Percentiles rank a stretch among this genome's conserved stretches.
These are phyloP conservation scores for Daldinia childiae DNA, from an alignment of 495 filamentous ascomycete species.

Conservation along the genomic window DNA sequence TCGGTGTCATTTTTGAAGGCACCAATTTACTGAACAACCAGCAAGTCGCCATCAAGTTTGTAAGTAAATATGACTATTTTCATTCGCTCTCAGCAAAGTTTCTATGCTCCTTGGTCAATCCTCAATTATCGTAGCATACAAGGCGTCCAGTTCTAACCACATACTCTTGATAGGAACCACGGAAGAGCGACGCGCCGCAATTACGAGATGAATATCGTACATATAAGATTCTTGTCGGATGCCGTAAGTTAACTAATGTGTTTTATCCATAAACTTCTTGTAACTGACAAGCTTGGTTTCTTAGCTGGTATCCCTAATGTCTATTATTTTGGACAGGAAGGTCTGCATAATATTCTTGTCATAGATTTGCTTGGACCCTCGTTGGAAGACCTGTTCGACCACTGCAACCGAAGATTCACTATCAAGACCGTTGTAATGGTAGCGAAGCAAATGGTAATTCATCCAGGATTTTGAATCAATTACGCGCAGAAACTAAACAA, in stretches of 20 bases:
- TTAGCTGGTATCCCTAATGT: constrained; percentile 98
- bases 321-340: constrained; percentile 99
- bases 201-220: constrained; percentile 98
- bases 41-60: constrained; percentile 99
- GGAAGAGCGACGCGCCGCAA: constrained; percentile 98
- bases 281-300: constrained; percentile 32
- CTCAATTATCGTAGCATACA: background rate
- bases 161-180: constrained; percentile 74
- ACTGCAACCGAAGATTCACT: constrained; percentile 93
- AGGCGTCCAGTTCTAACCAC: constrained; percentile 24
- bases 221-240: constrained; percentile 99
- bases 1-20: constrained; percentile 98
- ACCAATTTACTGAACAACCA: constrained; percentile 99
- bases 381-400: constrained; percentile 97
- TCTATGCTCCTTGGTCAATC: constrained; percentile 3
- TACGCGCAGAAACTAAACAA: constrained; percentile 11
- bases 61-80: constrained; percentile 59
- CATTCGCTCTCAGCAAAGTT: background rate
- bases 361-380: constrained; percentile 97
- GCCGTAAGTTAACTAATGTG: constrained; percentile 74
- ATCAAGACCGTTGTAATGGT: constrained; percentile 99
- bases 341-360: constrained; percentile 98
- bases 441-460: constrained; percentile 93
- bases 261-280: background rate
- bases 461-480: constrained; percentile 50